These are phyloP conservation scores for rapeseed (Brassica napus) DNA, from an alignment of 345 rosid species.

Conservation along the genomic window DNA sequence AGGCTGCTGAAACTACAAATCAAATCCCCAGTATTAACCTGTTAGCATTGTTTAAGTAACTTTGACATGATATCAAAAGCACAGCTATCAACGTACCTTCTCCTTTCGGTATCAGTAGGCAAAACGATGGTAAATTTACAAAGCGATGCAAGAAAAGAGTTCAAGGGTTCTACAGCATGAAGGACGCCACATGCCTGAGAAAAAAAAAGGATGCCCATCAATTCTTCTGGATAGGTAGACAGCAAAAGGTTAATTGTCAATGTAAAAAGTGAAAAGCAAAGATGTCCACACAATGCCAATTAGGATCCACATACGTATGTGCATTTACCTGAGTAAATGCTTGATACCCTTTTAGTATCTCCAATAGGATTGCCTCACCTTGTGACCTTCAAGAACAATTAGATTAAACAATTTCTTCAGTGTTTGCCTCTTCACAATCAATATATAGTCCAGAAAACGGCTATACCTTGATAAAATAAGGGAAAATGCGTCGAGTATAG, in stretches of 20 bases:
- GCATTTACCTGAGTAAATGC: constrained; percentile 94
- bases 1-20: constrained; percentile 59
- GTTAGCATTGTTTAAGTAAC: constrained; percentile 16
- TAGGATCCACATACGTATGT: constrained; percentile 22
- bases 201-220: constrained; percentile 23
- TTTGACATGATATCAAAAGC: constrained; percentile 20
- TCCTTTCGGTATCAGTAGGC: constrained; percentile 75
- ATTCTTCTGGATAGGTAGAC: constrained; percentile 20
- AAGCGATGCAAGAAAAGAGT: constrained; percentile 92
- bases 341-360: constrained; percentile 94
- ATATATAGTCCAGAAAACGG: constrained; percentile 23
- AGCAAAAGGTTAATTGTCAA: constrained; percentile 14
- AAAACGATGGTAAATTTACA: constrained; percentile 91
- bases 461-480: constrained; percentile 86
- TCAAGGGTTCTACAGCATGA: constrained; percentile 92
- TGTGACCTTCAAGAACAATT: constrained; percentile 73
- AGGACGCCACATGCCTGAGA: constrained; percentile 97
- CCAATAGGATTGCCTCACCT: constrained; percentile 97
- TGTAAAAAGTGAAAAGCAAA: constrained; percentile 5
- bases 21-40: constrained; percentile 18
- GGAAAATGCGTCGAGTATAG: constrained; percentile 93
- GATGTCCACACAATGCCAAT: constrained; percentile 1
- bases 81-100: constrained; percentile 53
- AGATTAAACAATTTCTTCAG: constrained; percentile 38
- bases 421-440: constrained; percentile 5